A percentile compares a stretch with the other conserved stretches of the same genome.
phyloP scores from a whole-genome alignment of 1,284 basidiomycete genomes.

The Apiotrichum mycotoxinovorans region DNA sequence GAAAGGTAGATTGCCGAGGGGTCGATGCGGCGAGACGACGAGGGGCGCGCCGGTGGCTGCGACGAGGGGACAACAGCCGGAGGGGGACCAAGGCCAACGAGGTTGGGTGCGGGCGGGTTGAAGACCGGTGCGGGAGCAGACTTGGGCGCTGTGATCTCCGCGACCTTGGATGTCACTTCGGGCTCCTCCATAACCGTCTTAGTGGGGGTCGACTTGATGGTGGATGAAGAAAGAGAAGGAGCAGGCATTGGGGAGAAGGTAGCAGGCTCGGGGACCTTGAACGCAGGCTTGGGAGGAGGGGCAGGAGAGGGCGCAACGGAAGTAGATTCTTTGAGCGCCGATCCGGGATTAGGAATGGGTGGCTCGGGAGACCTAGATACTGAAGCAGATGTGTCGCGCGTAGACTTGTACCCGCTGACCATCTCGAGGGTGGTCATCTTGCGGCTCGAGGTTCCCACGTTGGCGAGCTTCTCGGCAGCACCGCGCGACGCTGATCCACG shows the following conservation, averaged over 20 bases:
- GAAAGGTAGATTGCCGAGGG: slow-evolving; percentile 27
- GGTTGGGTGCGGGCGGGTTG: slow-evolving; percentile 10
- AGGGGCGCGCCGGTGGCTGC: background rate
- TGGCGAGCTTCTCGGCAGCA: slow-evolving; percentile 41
- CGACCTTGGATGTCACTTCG: slow-evolving; percentile 5
- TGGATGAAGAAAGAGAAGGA: slow-evolving; percentile 13
- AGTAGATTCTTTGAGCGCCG: background rate
- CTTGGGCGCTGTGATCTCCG: slow-evolving; percentile 14
- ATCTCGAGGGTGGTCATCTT: slow-evolving; percentile 24
- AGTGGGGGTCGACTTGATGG: slow-evolving; percentile 1
- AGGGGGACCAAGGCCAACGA: slow-evolving; percentile 19
- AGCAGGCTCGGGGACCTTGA: background rate
- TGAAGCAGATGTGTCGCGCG: background rate
- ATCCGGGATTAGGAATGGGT: background rate
- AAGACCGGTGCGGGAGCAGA: slow-evolving; percentile 12
- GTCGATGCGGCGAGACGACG: slow-evolving; percentile 6
- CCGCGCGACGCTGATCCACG: slow-evolving; percentile 31
- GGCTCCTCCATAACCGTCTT: background rate
- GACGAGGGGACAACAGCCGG: background rate
- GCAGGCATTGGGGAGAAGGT: slow-evolving; percentile 20
- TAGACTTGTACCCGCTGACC: slow-evolving; percentile 16
- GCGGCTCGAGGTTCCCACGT: slow-evolving; percentile 8
- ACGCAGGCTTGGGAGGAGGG: background rate
- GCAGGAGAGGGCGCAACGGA: background rate
- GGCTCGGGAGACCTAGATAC: background rate